Percentiles rank a stretch among this genome's conserved stretches.
These are phyloP conservation scores for Erigeron canadensis DNA, from an alignment of 129 eudicot genomes.

Conservation along the genomic window DNA sequence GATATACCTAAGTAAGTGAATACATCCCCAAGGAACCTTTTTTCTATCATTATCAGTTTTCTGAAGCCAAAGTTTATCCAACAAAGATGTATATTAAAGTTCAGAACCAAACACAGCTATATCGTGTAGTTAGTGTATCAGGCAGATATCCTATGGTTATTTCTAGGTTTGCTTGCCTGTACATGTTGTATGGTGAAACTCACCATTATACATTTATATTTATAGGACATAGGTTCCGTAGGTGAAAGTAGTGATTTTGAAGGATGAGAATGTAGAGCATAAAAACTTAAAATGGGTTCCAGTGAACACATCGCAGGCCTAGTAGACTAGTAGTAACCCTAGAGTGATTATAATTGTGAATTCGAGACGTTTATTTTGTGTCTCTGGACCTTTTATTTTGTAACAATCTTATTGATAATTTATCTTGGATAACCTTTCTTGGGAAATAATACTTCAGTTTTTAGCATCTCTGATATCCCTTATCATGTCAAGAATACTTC, in stretches of 20 bases:
- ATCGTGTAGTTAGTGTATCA: slow-evolving; percentile 19
- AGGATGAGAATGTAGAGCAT: slow-evolving; percentile 1
- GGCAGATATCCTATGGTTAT: slow-evolving; percentile 11
- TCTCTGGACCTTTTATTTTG: slow-evolving; percentile 19
- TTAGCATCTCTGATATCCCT: neutral
- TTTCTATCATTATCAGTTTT: neutral
- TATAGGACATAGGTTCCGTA: slow-evolving; percentile 15
- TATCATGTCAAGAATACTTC: neutral
- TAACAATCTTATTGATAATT: slow-evolving; percentile 12
- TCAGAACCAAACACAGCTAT: slow-evolving; percentile 13
- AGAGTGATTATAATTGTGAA: neutral
- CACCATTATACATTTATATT: neutral
- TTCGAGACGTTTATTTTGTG: slow-evolving; percentile 15
- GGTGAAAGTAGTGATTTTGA: slow-evolving; percentile 21
- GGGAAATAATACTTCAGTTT: slow-evolving; percentile 8
- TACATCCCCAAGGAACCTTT: slow-evolving; percentile 12
- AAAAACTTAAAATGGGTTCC: slow-evolving; percentile 14
- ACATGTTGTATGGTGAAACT: neutral
- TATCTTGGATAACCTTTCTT: neutral
- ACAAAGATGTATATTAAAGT: slow-evolving; percentile 15
- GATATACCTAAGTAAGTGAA: slow-evolving; percentile 11
- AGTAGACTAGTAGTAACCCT: neutral
- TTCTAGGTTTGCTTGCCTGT: slow-evolving; percentile 15
- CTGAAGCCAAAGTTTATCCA: neutral
- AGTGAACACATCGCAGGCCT: too few species aligned